Evolutionary conservation across 129 eudicot genomes (phyloP), one percentile per base, ranked within the genome.

Genomic region (Ambrosia trifida): DNA sequence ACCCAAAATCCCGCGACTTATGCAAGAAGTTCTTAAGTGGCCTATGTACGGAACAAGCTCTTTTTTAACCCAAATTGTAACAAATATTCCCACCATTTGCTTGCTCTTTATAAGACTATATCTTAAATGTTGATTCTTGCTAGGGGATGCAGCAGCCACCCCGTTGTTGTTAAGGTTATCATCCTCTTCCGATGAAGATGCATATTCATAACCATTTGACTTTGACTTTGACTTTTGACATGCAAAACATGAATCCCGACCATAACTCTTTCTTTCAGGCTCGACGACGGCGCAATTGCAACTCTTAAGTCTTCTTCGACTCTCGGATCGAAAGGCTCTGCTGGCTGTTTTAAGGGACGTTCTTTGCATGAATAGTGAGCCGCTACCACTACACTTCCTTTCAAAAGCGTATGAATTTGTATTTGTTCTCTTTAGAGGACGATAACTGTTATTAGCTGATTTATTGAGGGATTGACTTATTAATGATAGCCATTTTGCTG

Each of bases 41-140:
- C 87, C 73, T 44, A 84, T 73, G 70, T 81, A 73, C n/a, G 77
- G 87, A 74, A 84, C 75, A 76, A 87, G 87, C 80, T 87, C 93
- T 68, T 60, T 82, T 73, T 66, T 84, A 4, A 75, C 89, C 93
- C 93, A 87, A 31, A 87, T 79, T 2, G 87, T 81, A 20, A 87
- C 81, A 51, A 87, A 87, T 16, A 87, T 84, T 45, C 93, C 93
- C 32, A 87, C 93, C 93, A 87, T 87, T 65, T 87, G 93, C 79
- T 87, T 87, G 83, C 93, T 81, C 63, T 81, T 80, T 40, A 84
- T 66, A 32, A 87, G 86, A 66, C 89, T 68, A 57, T 84, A 87
- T 45, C 77, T 84, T 84, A 79, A 59, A 68, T 77, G 77, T 64
- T 77, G 76, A 44, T 79, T 64, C 70, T 75, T 68, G 7, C 76